Conservation (phyloP, 805 yeast species). For the Brettanomyces sp. region DNA sequence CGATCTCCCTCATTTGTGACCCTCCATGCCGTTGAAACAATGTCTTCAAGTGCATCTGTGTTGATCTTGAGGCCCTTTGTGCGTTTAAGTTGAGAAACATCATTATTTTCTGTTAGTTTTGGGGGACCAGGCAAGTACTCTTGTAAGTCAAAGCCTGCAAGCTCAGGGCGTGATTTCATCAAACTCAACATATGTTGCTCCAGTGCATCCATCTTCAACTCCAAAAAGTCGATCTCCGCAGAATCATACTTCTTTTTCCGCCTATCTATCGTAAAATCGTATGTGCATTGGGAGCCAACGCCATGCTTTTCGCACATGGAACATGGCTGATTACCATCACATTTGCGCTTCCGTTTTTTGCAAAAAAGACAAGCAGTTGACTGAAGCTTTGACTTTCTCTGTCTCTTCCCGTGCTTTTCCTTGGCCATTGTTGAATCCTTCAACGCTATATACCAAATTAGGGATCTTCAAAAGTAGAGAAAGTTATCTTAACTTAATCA, state of each 20-base stretch:
- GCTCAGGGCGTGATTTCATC: slow-evolving; percentile 13
- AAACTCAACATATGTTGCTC: slow-evolving; percentile 19
- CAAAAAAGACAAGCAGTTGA: slow-evolving; percentile 7
- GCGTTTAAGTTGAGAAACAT: slow-evolving; percentile 1
- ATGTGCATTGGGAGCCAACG: slow-evolving; percentile 1
- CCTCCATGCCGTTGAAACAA: slow-evolving; percentile 25
- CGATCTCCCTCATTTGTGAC: slow-evolving; percentile 20
- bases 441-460: too few species aligned
- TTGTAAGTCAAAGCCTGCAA: slow-evolving; percentile 5
- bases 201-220: slow-evolving; percentile 19
- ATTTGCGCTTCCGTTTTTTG: slow-evolving; percentile 15
- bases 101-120: slow-evolving; percentile 7
- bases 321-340: slow-evolving; percentile 20
- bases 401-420: neutral
- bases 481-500: too few species aligned
- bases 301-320: slow-evolving; percentile 13
- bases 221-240: slow-evolving; percentile 22
- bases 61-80: slow-evolving; percentile 13
- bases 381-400: neutral
- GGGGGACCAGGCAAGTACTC: slow-evolving; percentile 9
- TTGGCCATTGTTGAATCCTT: too few species aligned
- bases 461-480: too few species aligned
- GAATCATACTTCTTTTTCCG: slow-evolving; percentile 24
- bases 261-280: slow-evolving; percentile 9
- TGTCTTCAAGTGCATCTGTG: slow-evolving; percentile 21